phyloP scores from a whole-genome alignment of 1,284 basidiomycete species.

The Puccinia triticina region DNA sequence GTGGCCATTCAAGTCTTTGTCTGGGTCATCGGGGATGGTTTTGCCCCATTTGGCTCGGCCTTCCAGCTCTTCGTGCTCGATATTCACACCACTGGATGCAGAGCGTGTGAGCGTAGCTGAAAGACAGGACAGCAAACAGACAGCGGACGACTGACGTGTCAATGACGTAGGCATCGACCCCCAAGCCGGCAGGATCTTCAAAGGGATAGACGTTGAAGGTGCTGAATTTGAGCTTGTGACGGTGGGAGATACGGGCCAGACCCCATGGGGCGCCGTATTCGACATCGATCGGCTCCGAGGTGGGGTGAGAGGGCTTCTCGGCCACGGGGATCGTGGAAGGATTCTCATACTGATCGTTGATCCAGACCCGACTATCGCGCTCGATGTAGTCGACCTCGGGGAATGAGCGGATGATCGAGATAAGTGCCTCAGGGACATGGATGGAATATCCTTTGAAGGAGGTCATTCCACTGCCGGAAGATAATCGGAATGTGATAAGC shows the following conservation, averaged over 20 bases:
- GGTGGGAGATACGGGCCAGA: conserved; percentile 92
- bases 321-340: conserved; percentile 27
- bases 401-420: conserved; percentile 78
- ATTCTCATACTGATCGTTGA: conserved; percentile 64
- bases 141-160: conserved; percentile 61
- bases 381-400: conserved; percentile 94
- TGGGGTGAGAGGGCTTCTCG: conserved; percentile 16
- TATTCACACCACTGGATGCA: conserved; percentile 85
- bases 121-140: background rate
- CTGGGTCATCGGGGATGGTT: conserved; percentile 80
- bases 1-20: conserved; percentile 72
- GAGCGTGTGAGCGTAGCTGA: background rate
- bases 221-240: conserved; percentile 72
- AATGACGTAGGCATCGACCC: conserved; percentile 79
- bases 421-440: conserved; percentile 72
- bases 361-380: conserved; percentile 82
- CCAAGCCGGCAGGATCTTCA: conserved; percentile 75
- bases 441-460: conserved; percentile 79
- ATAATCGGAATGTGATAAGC: background rate
- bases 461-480: conserved; percentile 52
- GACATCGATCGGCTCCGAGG: conserved; percentile 44
- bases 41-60: conserved; percentile 81
- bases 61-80: conserved; percentile 82
- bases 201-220: conserved; percentile 89
- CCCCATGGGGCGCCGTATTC: conserved; percentile 66